Conservation (phyloP, 2,329 filamentous ascomycete genomes). For the Colletotrichum camelliae region DNA sequence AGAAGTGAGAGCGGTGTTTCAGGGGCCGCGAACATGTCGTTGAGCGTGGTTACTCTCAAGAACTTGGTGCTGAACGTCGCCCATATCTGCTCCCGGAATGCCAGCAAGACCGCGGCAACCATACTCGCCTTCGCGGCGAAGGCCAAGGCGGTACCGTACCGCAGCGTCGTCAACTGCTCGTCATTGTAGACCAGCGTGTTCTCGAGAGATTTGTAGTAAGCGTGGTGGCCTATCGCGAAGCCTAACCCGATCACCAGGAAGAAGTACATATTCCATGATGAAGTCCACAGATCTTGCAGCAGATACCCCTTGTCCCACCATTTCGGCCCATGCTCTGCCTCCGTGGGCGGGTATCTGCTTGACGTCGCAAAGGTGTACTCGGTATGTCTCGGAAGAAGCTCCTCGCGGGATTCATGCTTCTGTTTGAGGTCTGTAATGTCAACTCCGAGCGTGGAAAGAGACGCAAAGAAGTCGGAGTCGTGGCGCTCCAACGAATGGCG, state of each 20-base stretch:
- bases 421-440: neutral
- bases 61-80: conserved; percentile 21
- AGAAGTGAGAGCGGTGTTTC: conserved; percentile 16
- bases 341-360: neutral
- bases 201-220: conserved; percentile 35
- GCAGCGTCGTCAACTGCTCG: conserved; percentile 36
- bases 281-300: conserved; percentile 36
- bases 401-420: neutral
- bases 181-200: conserved; percentile 27
- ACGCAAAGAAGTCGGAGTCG: neutral
- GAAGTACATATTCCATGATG: conserved; percentile 38
- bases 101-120: conserved; percentile 33
- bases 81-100: conserved; percentile 19
- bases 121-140: conserved; percentile 39
- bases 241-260: conserved; percentile 34
- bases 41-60: neutral
- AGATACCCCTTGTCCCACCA: neutral
- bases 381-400: neutral
- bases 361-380: neutral
- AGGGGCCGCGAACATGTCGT: neutral
- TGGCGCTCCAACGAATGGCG: neutral
- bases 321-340: neutral
- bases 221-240: conserved; percentile 37
- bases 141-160: conserved; percentile 37
- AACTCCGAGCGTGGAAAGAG: neutral